A percentile compares a stretch with the other conserved stretches of the same genome.
Conservation (phyloP, 1,284 basidiomycete genomes). For the Moniliella sp. region DNA sequence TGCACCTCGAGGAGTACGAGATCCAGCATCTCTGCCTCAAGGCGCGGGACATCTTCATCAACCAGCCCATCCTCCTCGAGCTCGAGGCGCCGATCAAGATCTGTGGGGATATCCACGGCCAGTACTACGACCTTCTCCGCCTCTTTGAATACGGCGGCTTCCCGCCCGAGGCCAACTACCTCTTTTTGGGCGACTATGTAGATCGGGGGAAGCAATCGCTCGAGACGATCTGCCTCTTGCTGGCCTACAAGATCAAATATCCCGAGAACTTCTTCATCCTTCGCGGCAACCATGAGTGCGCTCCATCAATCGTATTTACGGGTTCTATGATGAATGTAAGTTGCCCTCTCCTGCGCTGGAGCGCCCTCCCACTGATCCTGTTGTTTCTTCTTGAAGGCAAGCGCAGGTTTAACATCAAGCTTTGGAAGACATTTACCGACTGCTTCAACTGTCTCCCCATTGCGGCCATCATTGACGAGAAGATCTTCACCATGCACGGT, state of each 20-base stretch:
- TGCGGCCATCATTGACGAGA: slow-evolving; percentile 86
- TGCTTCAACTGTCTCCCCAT: slow-evolving; percentile 89
- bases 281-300: slow-evolving; percentile 80
- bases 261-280: slow-evolving; percentile 93
- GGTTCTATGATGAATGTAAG: slow-evolving; percentile 87
- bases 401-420: slow-evolving; percentile 87
- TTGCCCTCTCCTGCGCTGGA: not conserved
- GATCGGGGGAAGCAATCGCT: slow-evolving; percentile 82
- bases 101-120: slow-evolving; percentile 83
- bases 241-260: slow-evolving; percentile 94
- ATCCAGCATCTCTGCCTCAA: slow-evolving; percentile 87
- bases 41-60: slow-evolving; percentile 84
- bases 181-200: slow-evolving; percentile 85
- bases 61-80: slow-evolving; percentile 78
- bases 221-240: slow-evolving; percentile 71
- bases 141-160: slow-evolving; percentile 86
- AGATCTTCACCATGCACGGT: slow-evolving; percentile 74
- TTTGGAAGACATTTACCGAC: slow-evolving; percentile 93
- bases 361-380: not conserved
- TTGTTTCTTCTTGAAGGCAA: slow-evolving; percentile 50
- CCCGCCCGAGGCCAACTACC: slow-evolving; percentile 83
- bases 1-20: slow-evolving; percentile 80
- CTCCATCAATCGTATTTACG: slow-evolving; percentile 88
- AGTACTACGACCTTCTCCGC: slow-evolving; percentile 79
- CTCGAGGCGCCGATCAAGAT: slow-evolving; percentile 90